A percentile compares a stretch with the other conserved stretches of the same genome.
Conservation (phyloP, 192 early-diverging fungal species). For the Coemansia sp. region DNA sequence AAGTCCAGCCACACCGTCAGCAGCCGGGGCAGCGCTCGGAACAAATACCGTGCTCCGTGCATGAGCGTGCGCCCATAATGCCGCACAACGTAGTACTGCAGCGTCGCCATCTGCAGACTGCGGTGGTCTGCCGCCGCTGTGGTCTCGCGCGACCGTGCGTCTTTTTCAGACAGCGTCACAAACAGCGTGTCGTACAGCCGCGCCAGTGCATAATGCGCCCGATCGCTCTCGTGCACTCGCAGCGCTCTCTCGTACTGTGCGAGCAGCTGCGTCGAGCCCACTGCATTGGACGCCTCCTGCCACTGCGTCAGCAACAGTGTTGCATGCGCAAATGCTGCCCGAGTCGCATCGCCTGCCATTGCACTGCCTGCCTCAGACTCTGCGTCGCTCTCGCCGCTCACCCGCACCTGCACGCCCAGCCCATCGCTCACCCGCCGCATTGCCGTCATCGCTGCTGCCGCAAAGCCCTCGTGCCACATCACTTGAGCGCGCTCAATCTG, state of each 20-base stretch:
- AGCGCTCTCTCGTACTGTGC: slow-evolving; percentile 32
- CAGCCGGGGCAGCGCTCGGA: slow-evolving; percentile 80
- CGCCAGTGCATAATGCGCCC: slow-evolving; percentile 45
- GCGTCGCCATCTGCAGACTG: slow-evolving; percentile 22
- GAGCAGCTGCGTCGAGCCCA: slow-evolving; percentile 17
- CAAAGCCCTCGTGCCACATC: slow-evolving; percentile 47
- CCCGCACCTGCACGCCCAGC: not conserved
- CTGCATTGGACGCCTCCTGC: slow-evolving; percentile 39
- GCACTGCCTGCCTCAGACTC: not conserved
- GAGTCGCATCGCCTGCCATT: slow-evolving; percentile 11
- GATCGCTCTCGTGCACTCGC: slow-evolving; percentile 47
- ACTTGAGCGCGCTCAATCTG: slow-evolving; percentile 52
- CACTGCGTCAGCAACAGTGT: slow-evolving; percentile 31
- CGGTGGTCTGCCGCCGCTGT: slow-evolving; percentile 30
- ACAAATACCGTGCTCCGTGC: slow-evolving; percentile 75
- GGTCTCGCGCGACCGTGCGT: slow-evolving; percentile 5
- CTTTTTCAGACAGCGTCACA: slow-evolving; percentile 19
- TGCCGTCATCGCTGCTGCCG: slow-evolving; percentile 38
- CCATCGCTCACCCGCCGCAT: slow-evolving; percentile 22
- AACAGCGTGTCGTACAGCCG: slow-evolving; percentile 43
- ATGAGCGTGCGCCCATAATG: slow-evolving; percentile 58
- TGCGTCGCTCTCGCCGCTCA: not conserved
- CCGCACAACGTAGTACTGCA: slow-evolving; percentile 51
- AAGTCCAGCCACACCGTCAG: slow-evolving; percentile 84
- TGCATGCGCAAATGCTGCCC: slow-evolving; percentile 40